Evolutionary conservation across 345 rosid genomes (phyloP).

Genomic region (Lumnitzera littorea): DNA sequence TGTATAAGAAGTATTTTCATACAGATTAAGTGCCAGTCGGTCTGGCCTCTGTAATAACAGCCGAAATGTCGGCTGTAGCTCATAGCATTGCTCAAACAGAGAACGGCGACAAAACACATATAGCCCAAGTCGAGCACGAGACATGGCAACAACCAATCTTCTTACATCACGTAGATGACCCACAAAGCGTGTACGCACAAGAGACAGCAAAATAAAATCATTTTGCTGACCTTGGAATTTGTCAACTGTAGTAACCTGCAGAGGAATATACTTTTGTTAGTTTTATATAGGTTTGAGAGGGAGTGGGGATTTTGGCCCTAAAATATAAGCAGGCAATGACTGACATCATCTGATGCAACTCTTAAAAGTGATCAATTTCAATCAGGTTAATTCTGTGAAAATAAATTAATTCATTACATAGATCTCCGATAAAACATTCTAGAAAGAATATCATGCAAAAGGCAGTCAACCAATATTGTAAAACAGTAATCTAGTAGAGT

Average conservation of each 20-base stretch:
- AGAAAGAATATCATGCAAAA: too few relatives aligned
- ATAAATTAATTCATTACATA: too few relatives aligned
- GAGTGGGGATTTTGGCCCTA: background rate
- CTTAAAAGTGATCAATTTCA: too few relatives aligned
- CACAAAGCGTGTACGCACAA: conserved; percentile 90
- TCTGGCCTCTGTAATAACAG: conserved; percentile 81
- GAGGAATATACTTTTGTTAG: conserved; percentile 1
- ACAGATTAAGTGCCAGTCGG: conserved; percentile 54
- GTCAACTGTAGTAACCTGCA: conserved; percentile 90
- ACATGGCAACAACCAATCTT: conserved; percentile 97
- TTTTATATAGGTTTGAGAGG: background rate
- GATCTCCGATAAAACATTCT: too few relatives aligned
- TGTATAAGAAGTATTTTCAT: conserved; percentile 51
- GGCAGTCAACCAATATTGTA: too few relatives aligned
- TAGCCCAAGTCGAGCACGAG: conserved; percentile 92
- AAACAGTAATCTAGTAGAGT: too few relatives aligned
- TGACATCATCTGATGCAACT: too few relatives aligned
- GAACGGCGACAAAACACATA: conserved; percentile 88
- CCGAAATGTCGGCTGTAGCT: conserved; percentile 88
- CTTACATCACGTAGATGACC: conserved; percentile 98
- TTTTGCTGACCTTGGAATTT: conserved; percentile 99
- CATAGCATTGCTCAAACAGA: conserved; percentile 93
- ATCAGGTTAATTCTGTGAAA: too few relatives aligned
- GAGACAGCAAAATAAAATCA: conserved; percentile 87
- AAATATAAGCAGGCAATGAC: background rate